A percentile compares a stretch with the other conserved stretches of the same genome.
Evolutionary conservation across 306 rosid species (phyloP).

Genomic region (Glycine soja): DNA sequence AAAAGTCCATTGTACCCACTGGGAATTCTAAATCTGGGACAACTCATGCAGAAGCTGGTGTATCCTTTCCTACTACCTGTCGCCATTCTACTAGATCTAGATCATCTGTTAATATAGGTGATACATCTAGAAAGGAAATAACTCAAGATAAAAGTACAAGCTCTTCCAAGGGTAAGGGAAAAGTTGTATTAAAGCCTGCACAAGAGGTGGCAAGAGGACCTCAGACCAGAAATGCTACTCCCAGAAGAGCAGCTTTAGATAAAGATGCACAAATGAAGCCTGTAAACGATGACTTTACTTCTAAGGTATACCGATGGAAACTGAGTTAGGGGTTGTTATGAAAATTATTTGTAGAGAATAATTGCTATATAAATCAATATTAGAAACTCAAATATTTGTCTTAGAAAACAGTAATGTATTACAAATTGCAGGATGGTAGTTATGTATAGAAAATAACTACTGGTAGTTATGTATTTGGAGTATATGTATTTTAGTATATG

Average conservation of each 20-base stretch:
- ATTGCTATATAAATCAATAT: background rate
- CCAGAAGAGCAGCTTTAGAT: conserved; percentile 83
- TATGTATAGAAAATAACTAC: background rate
- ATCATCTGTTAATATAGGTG: conserved; percentile 83
- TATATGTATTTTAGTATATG: background rate
- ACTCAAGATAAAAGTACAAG: conserved; percentile 78
- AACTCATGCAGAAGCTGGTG: conserved; percentile 73
- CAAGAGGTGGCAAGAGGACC: conserved; percentile 88
- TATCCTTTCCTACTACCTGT: conserved; percentile 72
- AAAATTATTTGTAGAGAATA: background rate
- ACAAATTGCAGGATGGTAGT: background rate
- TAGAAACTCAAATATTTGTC: background rate
- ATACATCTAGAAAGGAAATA: conserved; percentile 65
- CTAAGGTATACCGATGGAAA: conserved; percentile 72
- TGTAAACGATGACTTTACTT: conserved; percentile 84
- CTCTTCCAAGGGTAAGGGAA: conserved; percentile 94
- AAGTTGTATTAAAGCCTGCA: conserved; percentile 88
- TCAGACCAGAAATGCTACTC: conserved; percentile 93
- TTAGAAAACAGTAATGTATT: background rate
- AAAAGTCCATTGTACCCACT: conserved; percentile 67
- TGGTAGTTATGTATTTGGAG: background rate
- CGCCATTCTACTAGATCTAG: conserved; percentile 91
- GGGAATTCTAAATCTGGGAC: conserved; percentile 90
- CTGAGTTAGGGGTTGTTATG: background rate
- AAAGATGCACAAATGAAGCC: conserved; percentile 85